These are phyloP conservation scores for Suillus discolor DNA, from an alignment of 768 basidiomycete species.

Conservation along the genomic window DNA sequence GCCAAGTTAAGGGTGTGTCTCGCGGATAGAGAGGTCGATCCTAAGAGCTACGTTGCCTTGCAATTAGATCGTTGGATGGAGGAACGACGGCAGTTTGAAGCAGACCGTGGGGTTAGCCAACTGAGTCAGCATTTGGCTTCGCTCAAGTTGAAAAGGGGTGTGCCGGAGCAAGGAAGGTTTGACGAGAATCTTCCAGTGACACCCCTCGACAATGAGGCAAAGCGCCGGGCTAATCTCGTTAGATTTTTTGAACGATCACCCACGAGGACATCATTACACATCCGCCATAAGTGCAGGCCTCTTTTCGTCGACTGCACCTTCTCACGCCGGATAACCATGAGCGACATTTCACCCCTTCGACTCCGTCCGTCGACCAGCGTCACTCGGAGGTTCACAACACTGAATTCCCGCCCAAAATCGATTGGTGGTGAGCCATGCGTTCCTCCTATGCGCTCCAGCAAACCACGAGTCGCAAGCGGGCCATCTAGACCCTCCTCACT, in stretches of 20 bases:
- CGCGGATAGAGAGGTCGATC: slow-evolving; percentile 41
- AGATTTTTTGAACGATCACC: slow-evolving; percentile 40
- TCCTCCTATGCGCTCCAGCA: slow-evolving; percentile 32
- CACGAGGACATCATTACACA: slow-evolving; percentile 34
- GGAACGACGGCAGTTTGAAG: slow-evolving; percentile 43
- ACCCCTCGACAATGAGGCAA: slow-evolving; percentile 24
- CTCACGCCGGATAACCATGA: slow-evolving; percentile 38
- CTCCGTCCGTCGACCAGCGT: slow-evolving; percentile 31
- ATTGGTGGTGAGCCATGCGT: slow-evolving; percentile 29
- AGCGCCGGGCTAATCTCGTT: slow-evolving; percentile 39
- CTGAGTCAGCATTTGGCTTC: slow-evolving; percentile 39
- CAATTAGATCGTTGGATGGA: slow-evolving; percentile 54
- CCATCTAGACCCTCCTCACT: slow-evolving; percentile 19
- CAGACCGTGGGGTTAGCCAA: slow-evolving; percentile 38
- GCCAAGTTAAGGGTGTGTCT: slow-evolving; percentile 42
- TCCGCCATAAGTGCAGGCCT: slow-evolving; percentile 33
- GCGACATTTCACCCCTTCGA: slow-evolving; percentile 36
- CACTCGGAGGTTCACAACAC: slow-evolving; percentile 29
- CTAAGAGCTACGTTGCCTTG: slow-evolving; percentile 37
- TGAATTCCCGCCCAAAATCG: slow-evolving; percentile 28
- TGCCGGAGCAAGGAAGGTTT: slow-evolving; percentile 7
- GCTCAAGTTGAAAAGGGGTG: slow-evolving; percentile 27
- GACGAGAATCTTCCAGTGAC: slow-evolving; percentile 22
- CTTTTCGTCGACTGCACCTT: slow-evolving; percentile 29
- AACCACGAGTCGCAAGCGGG: slow-evolving; percentile 21